Conservation (phyloP, 2,329 filamentous ascomycete species). For the Pyrenochaeta sp. region DNA sequence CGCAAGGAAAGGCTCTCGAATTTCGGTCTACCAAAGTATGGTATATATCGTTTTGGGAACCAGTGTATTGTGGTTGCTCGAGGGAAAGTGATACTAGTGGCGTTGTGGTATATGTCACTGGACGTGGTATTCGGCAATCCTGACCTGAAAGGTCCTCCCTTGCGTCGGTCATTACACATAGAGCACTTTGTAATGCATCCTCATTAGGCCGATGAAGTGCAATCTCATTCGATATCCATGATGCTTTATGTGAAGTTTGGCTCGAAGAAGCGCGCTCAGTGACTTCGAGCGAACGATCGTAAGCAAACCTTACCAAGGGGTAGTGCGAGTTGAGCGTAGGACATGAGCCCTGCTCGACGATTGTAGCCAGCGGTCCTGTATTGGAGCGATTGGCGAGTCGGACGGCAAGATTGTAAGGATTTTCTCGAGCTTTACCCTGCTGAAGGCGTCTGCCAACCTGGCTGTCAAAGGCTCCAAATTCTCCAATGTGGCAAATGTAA, state of each 20-base stretch:
- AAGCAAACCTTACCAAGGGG: constrained; percentile 34
- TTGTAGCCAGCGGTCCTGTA: constrained; percentile 54
- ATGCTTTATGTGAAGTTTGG: constrained; percentile 14
- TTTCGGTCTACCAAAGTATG: constrained; percentile 14
- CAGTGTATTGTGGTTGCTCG: constrained; percentile 9
- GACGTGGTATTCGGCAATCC: constrained; percentile 7
- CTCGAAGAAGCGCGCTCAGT: constrained; percentile 25
- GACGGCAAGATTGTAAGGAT: constrained; percentile 34
- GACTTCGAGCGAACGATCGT: constrained; percentile 23
- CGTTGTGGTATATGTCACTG: constrained; percentile 12
- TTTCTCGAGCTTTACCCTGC: constrained; percentile 24
- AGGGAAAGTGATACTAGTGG: constrained; percentile 10
- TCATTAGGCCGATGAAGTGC: constrained; percentile 27
- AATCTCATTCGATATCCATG: constrained; percentile 28
- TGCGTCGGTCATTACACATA: background rate
- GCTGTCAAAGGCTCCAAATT: constrained; percentile 5
- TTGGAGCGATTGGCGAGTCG: constrained; percentile 40
- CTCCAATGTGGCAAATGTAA: constrained; percentile 13
- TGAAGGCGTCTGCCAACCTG: constrained; percentile 18
- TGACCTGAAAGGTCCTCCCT: constrained; percentile 7
- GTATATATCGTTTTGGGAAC: constrained; percentile 9
- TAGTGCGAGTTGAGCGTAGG: constrained; percentile 50
- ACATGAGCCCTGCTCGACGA: constrained; percentile 53
- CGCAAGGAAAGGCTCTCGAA: constrained; percentile 31
- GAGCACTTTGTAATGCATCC: constrained; percentile 14